Base-by-base conservation (phyloP, 768 basidiomycete species). In the Strobilomyces echinocephalus region DNA sequence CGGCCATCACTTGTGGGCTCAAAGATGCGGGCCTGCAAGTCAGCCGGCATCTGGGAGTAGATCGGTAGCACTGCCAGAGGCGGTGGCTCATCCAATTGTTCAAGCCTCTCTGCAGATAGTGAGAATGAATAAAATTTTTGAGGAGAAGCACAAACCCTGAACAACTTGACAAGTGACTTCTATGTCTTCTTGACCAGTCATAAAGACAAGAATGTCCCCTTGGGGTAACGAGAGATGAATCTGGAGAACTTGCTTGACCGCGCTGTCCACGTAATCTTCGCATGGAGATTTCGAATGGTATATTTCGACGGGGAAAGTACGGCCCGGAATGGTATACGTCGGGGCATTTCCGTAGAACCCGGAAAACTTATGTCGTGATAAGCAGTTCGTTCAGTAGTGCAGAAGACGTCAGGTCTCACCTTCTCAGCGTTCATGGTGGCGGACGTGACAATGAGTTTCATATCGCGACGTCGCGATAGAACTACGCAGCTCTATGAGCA, bases 391-490 rank as follows among this genome's bases (percentile, higher is more conserved):
- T 3, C 46, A 24, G 5, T 12, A 33, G 40, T 6, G 11, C 20
- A 16, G 15, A 12, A 8, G 10, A 45, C 34, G 12, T 28, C 26
- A 21, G 4, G 12, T 24, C 73, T 48, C 59, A 90, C 94, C 84
- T 99, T 99, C 46, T 97, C 94, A 1, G 97, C 91, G 67, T 99
- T 99, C 97, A 99, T 99, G 4, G 97, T 99, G 3, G 97, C 97
- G 8, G 97, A 98, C 1, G 97, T 98, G 36, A 99, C 94, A 59
- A 99, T 93, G 40, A 99, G 82, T 69, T 93, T 98, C 40, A 98
- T 74, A 67, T 99, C 97, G 52, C 95, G 77, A 55, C 97, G 77
- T 4, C 97, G 82, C 2, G 94, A 93, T 21, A 99, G 73, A 62
- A 94, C 85, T 90, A 54, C 28, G 8, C 6, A 33, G 1, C 26